Evolutionary conservation across 345 rosid species (phyloP).

Genomic region (Gossypium sturtianum): DNA sequence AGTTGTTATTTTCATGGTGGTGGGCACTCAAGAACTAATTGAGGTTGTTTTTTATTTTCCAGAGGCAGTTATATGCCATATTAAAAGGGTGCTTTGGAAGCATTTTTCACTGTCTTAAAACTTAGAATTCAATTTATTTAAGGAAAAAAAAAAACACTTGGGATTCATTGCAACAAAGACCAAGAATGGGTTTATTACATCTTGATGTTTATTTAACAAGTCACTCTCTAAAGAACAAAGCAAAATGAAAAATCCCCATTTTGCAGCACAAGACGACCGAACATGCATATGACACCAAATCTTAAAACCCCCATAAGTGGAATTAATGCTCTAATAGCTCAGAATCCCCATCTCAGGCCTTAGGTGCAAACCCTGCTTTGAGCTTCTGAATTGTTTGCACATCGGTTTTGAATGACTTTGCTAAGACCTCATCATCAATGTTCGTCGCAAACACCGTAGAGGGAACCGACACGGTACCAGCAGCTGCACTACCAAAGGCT

Average conservation of each 20-base stretch:
- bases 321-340: neutral
- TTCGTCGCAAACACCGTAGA: neutral
- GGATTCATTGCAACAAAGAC: neutral
- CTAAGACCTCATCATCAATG: neutral
- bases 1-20: no score
- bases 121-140: no score
- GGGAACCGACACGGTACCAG: slow-evolving; percentile 9
- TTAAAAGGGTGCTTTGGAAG: no score
- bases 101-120: no score
- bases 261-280: neutral
- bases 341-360: neutral
- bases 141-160: no score
- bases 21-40: no score
- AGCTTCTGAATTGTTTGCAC: neutral
- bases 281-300: neutral
- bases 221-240: neutral
- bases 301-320: neutral
- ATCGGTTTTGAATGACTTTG: slow-evolving; percentile 10
- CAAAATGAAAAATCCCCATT: neutral
- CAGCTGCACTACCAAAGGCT: slow-evolving; percentile 11
- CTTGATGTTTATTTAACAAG: no score
- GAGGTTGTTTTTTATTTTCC: no score
- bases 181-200: no score
- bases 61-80: no score
- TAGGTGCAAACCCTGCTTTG: slow-evolving; percentile 6